Conservation (phyloP, 495 filamentous ascomycete species). For the Penicillium fimorum region DNA sequence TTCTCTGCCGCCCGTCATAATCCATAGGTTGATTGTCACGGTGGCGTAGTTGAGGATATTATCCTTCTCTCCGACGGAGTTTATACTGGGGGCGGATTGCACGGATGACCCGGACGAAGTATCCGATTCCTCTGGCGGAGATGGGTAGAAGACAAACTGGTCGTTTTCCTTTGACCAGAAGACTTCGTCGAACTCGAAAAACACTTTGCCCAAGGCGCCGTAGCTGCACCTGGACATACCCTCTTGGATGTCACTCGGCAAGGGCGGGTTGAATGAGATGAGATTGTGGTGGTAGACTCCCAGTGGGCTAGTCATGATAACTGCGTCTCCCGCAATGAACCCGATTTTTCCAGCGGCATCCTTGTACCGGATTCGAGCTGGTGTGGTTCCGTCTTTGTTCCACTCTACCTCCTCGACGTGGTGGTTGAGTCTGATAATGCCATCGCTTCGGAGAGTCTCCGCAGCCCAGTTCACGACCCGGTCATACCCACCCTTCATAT, state of each 20-base stretch:
- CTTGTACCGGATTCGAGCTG: conserved; percentile 17
- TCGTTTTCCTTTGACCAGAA: conserved; percentile 30
- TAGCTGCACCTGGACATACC: conserved; percentile 23
- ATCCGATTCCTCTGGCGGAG: conserved; percentile 18
- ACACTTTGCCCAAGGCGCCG: conserved; percentile 27
- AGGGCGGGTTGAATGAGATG: conserved; percentile 24
- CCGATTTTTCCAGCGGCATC: conserved; percentile 13
- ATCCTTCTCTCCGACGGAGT: conserved; percentile 19
- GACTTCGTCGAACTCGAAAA: conserved; percentile 28
- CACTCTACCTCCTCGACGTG: conserved; percentile 21
- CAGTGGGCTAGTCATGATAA: conserved; percentile 24
- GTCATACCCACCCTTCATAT: conserved; percentile 30
- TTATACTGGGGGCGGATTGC: conserved; percentile 14
- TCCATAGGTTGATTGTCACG: conserved; percentile 29
- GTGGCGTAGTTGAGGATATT: conserved; percentile 29
- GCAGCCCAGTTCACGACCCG: conserved; percentile 28
- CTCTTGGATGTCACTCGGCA: conserved; percentile 27
- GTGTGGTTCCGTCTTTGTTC: conserved; percentile 15
- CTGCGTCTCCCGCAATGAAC: conserved; percentile 17
- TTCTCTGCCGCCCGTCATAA: conserved; percentile 26
- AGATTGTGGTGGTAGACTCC: conserved; percentile 27
- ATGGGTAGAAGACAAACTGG: conserved; percentile 29
- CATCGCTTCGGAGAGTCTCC: conserved; percentile 12
- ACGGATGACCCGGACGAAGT: conserved; percentile 16
- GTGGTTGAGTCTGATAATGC: conserved; percentile 21